Evolutionary conservation across 2,329 filamentous ascomycete genomes (phyloP), one percentile per base, ranked within the genome.

Genomic region (Colletotrichum cordylinicola): DNA sequence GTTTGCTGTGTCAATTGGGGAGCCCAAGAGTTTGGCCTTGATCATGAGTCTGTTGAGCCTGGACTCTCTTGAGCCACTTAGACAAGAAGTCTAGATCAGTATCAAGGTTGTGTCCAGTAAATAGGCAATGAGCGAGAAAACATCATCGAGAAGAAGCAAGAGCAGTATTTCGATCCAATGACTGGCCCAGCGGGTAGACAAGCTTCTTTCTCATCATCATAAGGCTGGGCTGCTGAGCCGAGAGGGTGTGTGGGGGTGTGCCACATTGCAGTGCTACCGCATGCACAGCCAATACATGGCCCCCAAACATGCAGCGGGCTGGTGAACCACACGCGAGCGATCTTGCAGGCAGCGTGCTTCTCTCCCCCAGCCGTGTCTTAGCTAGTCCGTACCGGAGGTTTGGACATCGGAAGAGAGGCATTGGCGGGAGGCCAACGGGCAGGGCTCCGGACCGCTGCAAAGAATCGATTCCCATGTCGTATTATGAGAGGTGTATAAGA

Each of bases 231-330:
- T 56, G 29, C 55, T 24, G 52, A 27, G 18, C 33, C 29, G n/a
- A 48, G 18, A 39, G 18, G 37, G 29, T 67, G 56, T 33, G 56
- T 55, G 48, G 21, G 27, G 60, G 39, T 75, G 73, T 64, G 55
- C 24, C 56, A 62, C 69, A 67, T 58, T 21, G 67, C 67, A 66
- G n/a, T 64, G 71, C 66, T 65, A 56, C 18, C 31, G 61, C 52
- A 21, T 55, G 33, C 61, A 72, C 52, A 75, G 48, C 68, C 48
- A 39, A 72, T 55, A 21, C 66, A 27, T 62, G 43, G 64, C 55
- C 39, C 64, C 62, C 73, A 75, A 75, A 39, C 16, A 12, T 72
- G 61, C 68, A 75, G 21, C 12, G 16, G 60, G 68, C 48, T 29
- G n/a, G 52, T 21, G 39, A 65, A 21, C 35, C 27, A 52, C 61